Conservation (phyloP, 129 eudicot species). For the Logfia minima region DNA sequence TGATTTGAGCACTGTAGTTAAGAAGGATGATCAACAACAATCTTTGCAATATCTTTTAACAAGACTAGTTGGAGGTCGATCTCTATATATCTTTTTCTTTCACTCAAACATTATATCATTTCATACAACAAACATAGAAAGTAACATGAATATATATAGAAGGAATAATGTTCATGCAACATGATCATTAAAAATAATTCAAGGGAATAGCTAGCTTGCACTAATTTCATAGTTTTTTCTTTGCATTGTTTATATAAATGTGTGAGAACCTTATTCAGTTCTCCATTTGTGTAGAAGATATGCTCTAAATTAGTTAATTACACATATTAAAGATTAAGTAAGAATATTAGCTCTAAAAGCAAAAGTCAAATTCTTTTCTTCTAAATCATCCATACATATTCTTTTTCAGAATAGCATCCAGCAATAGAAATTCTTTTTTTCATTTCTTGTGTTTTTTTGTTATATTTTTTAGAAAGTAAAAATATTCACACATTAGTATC, state of each 20-base stretch:
- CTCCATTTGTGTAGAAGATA: background rate
- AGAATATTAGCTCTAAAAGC: background rate
- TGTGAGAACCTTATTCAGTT: background rate
- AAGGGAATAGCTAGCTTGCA: background rate
- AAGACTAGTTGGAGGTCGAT: slow-evolving; percentile 41
- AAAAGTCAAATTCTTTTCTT: background rate
- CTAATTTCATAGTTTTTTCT: background rate
- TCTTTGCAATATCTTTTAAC: slow-evolving; percentile 33
- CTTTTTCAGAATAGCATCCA: background rate
- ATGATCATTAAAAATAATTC: slow-evolving; percentile 1
- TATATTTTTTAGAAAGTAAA: too few species aligned
- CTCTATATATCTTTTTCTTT: background rate
- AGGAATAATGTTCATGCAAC: background rate
- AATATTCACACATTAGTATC: too few species aligned
- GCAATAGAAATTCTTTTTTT: background rate
- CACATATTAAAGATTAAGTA: background rate
- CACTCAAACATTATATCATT: background rate
- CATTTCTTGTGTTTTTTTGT: background rate
- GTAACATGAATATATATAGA: background rate
- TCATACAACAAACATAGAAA: background rate
- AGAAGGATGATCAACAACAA: slow-evolving; percentile 34
- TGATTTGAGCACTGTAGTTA: slow-evolving; percentile 20
- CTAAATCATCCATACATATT: background rate
- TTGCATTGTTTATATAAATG: background rate
- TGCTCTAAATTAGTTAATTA: background rate